Conservation (phyloP, 306 rosid genomes). For the Erythrophleum fordii region DNA sequence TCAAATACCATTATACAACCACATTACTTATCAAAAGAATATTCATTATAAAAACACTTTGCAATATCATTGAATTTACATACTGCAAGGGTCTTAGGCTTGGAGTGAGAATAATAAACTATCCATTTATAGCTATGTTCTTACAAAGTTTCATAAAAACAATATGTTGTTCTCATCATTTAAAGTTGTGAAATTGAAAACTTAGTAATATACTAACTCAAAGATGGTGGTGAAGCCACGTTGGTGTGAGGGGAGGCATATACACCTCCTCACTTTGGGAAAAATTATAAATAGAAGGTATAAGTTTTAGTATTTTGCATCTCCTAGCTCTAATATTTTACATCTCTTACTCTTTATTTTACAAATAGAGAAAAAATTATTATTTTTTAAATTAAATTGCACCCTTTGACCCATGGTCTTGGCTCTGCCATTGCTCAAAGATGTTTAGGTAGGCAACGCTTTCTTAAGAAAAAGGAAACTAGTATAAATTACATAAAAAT, state of each 20-base stretch:
- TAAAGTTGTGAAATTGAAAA: not conserved
- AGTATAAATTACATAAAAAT: not conserved
- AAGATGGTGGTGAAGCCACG: no score
- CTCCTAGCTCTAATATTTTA: no score
- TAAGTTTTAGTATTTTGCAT: no score
- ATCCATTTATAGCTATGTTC: not conserved
- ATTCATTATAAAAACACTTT: not conserved
- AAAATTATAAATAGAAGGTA: no score
- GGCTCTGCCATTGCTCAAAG: no score
- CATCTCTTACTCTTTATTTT: no score
- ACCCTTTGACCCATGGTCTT: no score
- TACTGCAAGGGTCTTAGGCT: not conserved
- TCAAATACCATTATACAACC: constrained; percentile 17
- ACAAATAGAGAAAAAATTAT: no score
- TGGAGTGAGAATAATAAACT: not conserved
- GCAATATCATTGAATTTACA: not conserved
- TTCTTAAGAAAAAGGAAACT: not conserved
- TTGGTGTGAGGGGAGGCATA: no score
- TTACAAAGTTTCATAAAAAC: not conserved
- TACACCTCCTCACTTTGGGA: no score
- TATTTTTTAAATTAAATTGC: no score
- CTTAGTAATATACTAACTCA: not conserved
- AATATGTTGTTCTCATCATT: not conserved
- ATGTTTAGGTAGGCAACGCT: not conserved
- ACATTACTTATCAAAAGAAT: not conserved